Percentiles rank a stretch among this genome's conserved stretches.
Conservation (phyloP, 441 rosid species). For the Pelargonium fulgidum region DNA sequence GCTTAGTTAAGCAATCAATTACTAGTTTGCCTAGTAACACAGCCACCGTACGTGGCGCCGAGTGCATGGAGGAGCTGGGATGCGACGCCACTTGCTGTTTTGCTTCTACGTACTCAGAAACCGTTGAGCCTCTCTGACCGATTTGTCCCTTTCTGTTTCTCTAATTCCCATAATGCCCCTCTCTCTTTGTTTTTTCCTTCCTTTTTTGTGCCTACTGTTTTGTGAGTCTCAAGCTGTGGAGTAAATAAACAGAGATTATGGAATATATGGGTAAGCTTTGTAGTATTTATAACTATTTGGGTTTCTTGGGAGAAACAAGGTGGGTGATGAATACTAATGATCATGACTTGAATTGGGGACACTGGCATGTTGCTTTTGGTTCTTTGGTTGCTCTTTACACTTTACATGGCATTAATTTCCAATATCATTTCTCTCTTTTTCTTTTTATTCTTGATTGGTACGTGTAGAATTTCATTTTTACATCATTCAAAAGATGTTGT, state of each 20-base stretch:
- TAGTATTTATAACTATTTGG: no score
- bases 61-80: no score
- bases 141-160: background rate
- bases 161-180: background rate
- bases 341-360: background rate
- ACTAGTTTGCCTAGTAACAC: no score
- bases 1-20: no score
- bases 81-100: no score
- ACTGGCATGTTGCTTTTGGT: no score
- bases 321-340: slow-evolving; percentile 2
- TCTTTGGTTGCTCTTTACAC: background rate
- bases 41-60: no score
- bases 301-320: background rate
- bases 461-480: background rate
- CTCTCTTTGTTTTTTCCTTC: background rate
- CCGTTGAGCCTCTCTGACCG: background rate
- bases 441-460: background rate
- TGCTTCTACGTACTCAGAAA: background rate
- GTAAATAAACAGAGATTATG: background rate
- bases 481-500: background rate
- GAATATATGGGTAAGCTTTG: no score
- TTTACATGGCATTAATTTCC: background rate
- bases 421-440: background rate
- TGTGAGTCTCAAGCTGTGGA: background rate
- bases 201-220: background rate